These are phyloP conservation scores for Hirschioporus abietinus DNA, from an alignment of 768 basidiomycete species.

Conservation along the genomic window DNA sequence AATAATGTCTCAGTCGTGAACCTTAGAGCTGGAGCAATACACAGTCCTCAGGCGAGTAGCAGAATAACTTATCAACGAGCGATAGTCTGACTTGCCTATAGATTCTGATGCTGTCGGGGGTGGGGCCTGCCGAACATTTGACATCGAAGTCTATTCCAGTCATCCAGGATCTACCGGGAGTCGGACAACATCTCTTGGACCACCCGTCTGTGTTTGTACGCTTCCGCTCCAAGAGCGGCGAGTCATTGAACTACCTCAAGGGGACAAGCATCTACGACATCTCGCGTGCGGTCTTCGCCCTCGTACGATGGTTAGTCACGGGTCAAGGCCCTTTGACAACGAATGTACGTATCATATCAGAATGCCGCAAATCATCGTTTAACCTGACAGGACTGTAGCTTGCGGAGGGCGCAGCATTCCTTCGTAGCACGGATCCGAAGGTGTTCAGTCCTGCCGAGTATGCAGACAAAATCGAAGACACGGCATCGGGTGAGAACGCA, in stretches of 20 bases:
- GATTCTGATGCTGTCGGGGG: constrained; percentile 71
- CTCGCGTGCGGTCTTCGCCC: constrained; percentile 22
- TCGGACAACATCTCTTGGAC: constrained; percentile 70
- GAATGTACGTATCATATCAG: constrained; percentile 36
- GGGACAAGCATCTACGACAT: background rate
- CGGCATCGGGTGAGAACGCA: constrained; percentile 26
- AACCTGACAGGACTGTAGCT: constrained; percentile 18
- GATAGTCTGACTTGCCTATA: constrained; percentile 20
- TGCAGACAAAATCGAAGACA: constrained; percentile 18
- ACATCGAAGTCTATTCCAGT: constrained; percentile 46
- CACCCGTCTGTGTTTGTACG: constrained; percentile 52
- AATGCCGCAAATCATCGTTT: too few relatives aligned
- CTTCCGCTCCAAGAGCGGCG: constrained; percentile 45
- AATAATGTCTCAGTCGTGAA: constrained; percentile 3
- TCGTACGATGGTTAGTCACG: constrained; percentile 37
- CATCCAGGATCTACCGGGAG: constrained; percentile 61
- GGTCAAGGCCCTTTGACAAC: constrained; percentile 45
- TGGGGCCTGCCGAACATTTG: constrained; percentile 64
- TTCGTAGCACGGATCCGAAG: constrained; percentile 42
- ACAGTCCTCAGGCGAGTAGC: constrained; percentile 46
- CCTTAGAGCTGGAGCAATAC: constrained; percentile 53
- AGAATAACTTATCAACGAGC: constrained; percentile 4
- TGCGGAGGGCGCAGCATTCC: constrained; percentile 47
- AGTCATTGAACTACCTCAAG: constrained; percentile 36
- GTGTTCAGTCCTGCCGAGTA: constrained; percentile 33